Percentiles rank a stretch among this genome's conserved stretches.
phyloP scores from a whole-genome alignment of 306 rosid species.

The Trifolium repens region DNA sequence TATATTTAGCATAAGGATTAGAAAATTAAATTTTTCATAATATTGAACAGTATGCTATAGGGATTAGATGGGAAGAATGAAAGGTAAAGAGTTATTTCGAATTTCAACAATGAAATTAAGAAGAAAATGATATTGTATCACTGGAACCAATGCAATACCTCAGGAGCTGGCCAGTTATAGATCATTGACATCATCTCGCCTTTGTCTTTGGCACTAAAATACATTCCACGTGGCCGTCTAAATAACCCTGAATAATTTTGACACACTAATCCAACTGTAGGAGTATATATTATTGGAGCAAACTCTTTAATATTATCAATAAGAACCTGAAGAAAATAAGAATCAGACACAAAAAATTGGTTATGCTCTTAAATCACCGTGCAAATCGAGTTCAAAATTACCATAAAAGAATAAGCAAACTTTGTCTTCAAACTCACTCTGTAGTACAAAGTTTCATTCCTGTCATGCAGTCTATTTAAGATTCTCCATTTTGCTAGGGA shows the following conservation, averaged over 20 bases:
- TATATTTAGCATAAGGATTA: constrained; percentile 21
- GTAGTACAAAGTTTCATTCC: constrained; percentile 93
- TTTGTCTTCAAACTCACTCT: constrained; percentile 65
- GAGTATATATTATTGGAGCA: constrained; percentile 96
- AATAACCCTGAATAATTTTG: constrained; percentile 96
- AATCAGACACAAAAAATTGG: constrained; percentile 37
- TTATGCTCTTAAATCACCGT: constrained; percentile 28
- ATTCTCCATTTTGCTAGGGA: constrained; percentile 97
- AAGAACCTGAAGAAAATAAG: constrained; percentile 64
- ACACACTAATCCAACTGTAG: constrained; percentile 95
- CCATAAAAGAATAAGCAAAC: constrained; percentile 1
- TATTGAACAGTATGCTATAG: constrained; percentile 13
- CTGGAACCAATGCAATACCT: constrained; percentile 55
- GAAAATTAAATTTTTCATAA: constrained; percentile 31
- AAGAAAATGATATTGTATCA: constrained; percentile 24
- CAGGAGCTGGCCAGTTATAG: constrained; percentile 88
- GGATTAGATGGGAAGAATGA: constrained; percentile 7
- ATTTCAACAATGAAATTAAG: constrained; percentile 5
- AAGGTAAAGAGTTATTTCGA: not conserved
- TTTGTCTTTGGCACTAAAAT: constrained; percentile 97
- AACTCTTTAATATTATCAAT: constrained; percentile 93
- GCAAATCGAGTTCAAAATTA: constrained; percentile 10
- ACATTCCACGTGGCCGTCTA: constrained; percentile 99
- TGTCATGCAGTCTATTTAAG: constrained; percentile 92
- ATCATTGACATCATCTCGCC: constrained; percentile 99